phyloP scores from a whole-genome alignment of 163 green algal species.

The Volvox carteri region DNA sequence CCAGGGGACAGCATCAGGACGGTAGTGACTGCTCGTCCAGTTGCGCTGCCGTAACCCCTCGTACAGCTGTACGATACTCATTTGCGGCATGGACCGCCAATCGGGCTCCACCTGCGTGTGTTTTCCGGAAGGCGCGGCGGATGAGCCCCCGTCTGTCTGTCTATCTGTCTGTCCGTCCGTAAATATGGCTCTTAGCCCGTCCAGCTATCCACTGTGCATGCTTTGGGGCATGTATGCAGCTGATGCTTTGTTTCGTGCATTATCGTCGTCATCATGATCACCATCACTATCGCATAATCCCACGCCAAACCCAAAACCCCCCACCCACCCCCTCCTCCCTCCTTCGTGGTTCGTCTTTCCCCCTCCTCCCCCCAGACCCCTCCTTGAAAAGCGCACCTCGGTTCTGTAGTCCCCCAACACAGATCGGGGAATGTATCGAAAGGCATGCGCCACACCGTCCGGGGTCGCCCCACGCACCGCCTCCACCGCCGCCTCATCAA shows the following conservation, averaged over 20 bases:
- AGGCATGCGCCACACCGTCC: slow-evolving; percentile 47
- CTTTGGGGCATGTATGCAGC: too few relatives aligned
- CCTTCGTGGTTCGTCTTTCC: neutral
- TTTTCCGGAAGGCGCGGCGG: too few relatives aligned
- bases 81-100: slow-evolving; percentile 80
- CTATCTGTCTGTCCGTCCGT: too few relatives aligned
- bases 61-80: slow-evolving; percentile 76
- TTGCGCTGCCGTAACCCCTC: slow-evolving; percentile 88
- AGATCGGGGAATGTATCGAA: slow-evolving; percentile 68
- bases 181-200: too few relatives aligned
- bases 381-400: slow-evolving; percentile 12
- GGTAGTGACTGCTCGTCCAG: slow-evolving; percentile 79
- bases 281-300: too few relatives aligned
- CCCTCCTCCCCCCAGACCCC: neutral
- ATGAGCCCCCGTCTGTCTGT: too few relatives aligned
- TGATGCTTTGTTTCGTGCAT: too few relatives aligned
- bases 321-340: too few relatives aligned
- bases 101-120: slow-evolving; percentile 78
- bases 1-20: slow-evolving; percentile 60
- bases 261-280: too few relatives aligned
- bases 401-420: slow-evolving; percentile 70
- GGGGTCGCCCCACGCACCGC: neutral
- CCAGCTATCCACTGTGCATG: too few relatives aligned
- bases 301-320: too few relatives aligned
- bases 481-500: neutral